Evolutionary conservation across 441 rosid genomes (phyloP).

Genomic region (Melastoma candidum): DNA sequence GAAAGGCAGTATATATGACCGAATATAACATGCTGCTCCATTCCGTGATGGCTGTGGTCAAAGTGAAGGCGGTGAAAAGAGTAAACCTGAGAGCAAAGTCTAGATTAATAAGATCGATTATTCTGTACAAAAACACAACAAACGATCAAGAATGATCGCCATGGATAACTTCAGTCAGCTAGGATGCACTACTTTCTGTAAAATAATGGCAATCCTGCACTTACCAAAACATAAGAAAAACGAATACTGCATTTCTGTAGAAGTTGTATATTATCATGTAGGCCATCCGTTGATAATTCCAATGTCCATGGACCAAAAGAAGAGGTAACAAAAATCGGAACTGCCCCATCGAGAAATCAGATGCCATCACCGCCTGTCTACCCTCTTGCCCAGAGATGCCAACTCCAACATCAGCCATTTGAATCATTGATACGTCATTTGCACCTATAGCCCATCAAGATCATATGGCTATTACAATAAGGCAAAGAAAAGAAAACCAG

Average conservation of each 20-base stretch:
- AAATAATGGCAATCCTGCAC: constrained; percentile 15
- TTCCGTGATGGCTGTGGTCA: constrained; percentile 89
- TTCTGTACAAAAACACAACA: no score
- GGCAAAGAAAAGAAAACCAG: neutral
- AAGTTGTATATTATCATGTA: constrained; percentile 94
- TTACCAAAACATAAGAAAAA: constrained; percentile 85
- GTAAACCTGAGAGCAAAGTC: constrained; percentile 41
- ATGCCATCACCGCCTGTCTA: constrained; percentile 98
- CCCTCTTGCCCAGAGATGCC: constrained; percentile 99
- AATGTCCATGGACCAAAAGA: constrained; percentile 90
- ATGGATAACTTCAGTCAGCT: no score
- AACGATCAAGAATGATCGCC: no score
- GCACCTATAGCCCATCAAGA: constrained; percentile 58
- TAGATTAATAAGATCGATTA: no score
- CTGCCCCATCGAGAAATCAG: constrained; percentile 99
- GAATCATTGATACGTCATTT: constrained; percentile 99
- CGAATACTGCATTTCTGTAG: constrained; percentile 92
- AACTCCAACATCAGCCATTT: constrained; percentile 98
- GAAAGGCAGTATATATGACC: constrained; percentile 71
- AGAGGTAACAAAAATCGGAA: constrained; percentile 92
- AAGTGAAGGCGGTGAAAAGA: constrained; percentile 66
- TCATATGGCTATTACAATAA: no score
- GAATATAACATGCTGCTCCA: constrained; percentile 98
- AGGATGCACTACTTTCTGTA: no score
- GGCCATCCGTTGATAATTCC: constrained; percentile 99